Conservation (phyloP, 192 early-diverging fungal genomes). For the Coemansia sp. region DNA sequence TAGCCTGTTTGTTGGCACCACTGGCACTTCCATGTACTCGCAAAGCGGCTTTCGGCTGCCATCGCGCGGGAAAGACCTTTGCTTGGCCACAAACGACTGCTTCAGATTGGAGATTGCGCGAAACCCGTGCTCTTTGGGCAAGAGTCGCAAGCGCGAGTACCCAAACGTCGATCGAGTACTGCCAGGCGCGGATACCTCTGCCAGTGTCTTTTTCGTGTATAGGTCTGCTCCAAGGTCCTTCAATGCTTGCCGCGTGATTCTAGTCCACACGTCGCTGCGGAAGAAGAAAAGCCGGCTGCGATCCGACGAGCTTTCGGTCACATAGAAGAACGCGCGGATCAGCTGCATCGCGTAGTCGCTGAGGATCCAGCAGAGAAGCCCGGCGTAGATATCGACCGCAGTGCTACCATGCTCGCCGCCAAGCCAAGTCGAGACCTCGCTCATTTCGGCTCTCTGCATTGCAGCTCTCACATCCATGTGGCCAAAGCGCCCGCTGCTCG, state of each 20-base stretch:
- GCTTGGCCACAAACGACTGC: constrained; percentile 17
- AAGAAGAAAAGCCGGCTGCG: constrained; percentile 76
- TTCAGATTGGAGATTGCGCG: constrained; percentile 79
- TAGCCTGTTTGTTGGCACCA: constrained; percentile 9
- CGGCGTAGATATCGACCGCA: constrained; percentile 57
- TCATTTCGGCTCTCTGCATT: constrained; percentile 61
- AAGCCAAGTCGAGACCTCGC: constrained; percentile 29
- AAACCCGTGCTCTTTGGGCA: constrained; percentile 79
- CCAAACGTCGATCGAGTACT: constrained; percentile 14
- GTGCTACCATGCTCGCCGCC: background rate
- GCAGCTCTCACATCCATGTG: constrained; percentile 60
- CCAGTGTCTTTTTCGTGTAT: constrained; percentile 11
- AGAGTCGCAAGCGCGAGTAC: constrained; percentile 73
- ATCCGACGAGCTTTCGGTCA: constrained; percentile 72
- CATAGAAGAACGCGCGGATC: constrained; percentile 72
- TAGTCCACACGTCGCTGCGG: constrained; percentile 75
- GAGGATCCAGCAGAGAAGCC: constrained; percentile 73
- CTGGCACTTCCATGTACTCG: constrained; percentile 27
- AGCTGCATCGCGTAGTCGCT: constrained; percentile 63
- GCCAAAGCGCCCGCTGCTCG: constrained; percentile 65
- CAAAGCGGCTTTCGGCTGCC: constrained; percentile 5
- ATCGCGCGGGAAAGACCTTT: background rate
- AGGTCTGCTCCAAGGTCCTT: constrained; percentile 43
- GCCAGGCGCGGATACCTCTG: background rate
- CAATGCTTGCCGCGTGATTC: constrained; percentile 56